Evolutionary conservation across 75 land plant genomes (phyloP), one percentile per base, ranked within the genome.

Genomic region (Larix kaempferi): DNA sequence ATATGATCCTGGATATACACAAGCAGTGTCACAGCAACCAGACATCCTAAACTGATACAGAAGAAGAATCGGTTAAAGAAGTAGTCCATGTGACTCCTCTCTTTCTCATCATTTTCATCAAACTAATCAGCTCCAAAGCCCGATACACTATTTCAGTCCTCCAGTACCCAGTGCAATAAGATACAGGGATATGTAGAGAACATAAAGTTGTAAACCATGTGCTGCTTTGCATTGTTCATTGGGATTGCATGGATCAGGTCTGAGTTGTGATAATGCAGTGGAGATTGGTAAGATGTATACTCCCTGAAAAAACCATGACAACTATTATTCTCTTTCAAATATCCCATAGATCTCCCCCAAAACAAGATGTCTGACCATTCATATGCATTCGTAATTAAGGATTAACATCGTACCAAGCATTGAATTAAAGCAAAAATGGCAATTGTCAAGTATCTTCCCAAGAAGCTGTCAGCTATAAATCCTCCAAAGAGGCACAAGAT

Each of bases 41-140:
- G 89, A n/a, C 96, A 89, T 27, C 98, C 98, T 49, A 95, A 81
- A 73, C 86, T 91, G 37, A 95, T 91, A 82, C 88, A 86, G 89
- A 95, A 95, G 86, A 89, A 95, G 85, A 90, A 95, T 93, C 98
- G 93, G 82, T 83, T 89, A 86, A 95, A 95, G 91, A 95, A 95
- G 55, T 74, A 85, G 56, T 80, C 62, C 95, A 95, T 93, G 74
- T 93, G 81, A 26, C 12, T 74, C 82, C 78, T 88, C 77, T 95
- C 98, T 57, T 77, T 64, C 49, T 55, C 44, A 72, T 86, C 79
- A 27, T 78, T 61, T 55, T 93, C 95, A 65, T 95, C 93, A 78
- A n/a, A n/a, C 81, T n/a, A n/a, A 82, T 95, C 98, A 12, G 95
- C 95, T 1, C 92, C 61, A 65, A 92, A 95, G 92, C 95, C 86